phyloP scores from a whole-genome alignment of 2,329 filamentous ascomycete genomes.

The Pestalotiopsis sp. region DNA sequence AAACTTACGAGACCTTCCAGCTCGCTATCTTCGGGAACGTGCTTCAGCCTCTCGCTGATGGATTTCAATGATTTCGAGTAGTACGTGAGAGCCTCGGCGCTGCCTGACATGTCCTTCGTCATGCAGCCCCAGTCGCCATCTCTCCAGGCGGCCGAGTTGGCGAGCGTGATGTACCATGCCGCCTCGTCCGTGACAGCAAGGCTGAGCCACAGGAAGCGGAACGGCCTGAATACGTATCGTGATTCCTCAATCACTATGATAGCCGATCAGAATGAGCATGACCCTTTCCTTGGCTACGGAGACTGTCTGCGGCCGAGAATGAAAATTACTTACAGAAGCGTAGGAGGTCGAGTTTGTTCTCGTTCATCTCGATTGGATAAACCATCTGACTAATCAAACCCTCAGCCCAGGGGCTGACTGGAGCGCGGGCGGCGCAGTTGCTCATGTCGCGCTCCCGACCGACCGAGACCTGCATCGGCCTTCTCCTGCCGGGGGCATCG shows the following conservation, averaged over 20 bases:
- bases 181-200: constrained; percentile 27
- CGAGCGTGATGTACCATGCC: constrained; percentile 30
- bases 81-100: constrained; percentile 26
- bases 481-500: not conserved
- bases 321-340: constrained; percentile 21
- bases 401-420: constrained; percentile 13
- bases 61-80: constrained; percentile 27
- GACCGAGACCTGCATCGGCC: constrained; percentile 1
- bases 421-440: not conserved
- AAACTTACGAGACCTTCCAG: constrained; percentile 22
- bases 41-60: constrained; percentile 22
- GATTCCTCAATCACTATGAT: constrained; percentile 25
- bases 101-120: constrained; percentile 18
- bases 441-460: constrained; percentile 17
- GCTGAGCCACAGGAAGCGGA: constrained; percentile 27
- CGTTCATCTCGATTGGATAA: constrained; percentile 29
- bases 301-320: not conserved
- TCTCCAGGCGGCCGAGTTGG: constrained; percentile 25
- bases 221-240: constrained; percentile 22
- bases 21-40: constrained; percentile 18
- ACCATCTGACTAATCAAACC: constrained; percentile 18
- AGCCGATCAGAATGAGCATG: not conserved
- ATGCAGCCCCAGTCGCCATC: constrained; percentile 14
- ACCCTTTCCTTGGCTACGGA: too few species aligned
- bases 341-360: constrained; percentile 21